Base-by-base conservation (phyloP, 2,329 filamentous ascomycete species). In the Pseudogymnoascus sp. region DNA sequence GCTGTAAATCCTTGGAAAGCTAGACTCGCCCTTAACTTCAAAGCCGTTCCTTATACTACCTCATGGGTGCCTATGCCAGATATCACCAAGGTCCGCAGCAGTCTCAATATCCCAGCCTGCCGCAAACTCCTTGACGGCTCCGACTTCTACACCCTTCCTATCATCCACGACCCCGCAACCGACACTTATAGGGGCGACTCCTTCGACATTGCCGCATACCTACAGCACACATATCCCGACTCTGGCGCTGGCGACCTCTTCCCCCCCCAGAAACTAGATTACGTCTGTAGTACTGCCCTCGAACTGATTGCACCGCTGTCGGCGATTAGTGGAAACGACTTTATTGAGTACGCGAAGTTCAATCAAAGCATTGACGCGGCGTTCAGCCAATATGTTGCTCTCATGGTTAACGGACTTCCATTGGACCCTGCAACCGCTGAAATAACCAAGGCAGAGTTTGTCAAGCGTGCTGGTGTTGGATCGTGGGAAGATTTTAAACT, bases 201-300 rank as follows among this genome's bases (percentile, higher is more conserved):
- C 2, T 86, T 87, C 68, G 85, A 87, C 60, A 88, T 88, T 64
- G 86, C 85, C 5, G 72, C 79, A 27, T 82, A 86, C 67, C 75
- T 88, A 1, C 78, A 87, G 25, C 72, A 77, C 1, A 75, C 70
- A 0, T 85, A 82, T 61, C 81, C 82, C 0, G 62, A 71, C 31
- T 70, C 76, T 0, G 78, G 78, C 1, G 73, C 69, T 1, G 76
- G 77, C 0, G 70, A 77, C 52, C 74, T 87, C 1, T 82, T 87
- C 66, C 79, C 48, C 10, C 2, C 29, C 18, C 48, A 52, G 71
- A 64, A 5, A 45, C 73, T 82, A 13, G 76, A 79, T 60, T 82
- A 74, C 62, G 64, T 64, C 52, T 77, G 71, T 64, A 62, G 58
- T 3, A 67, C 65, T 2, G 70, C 74, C 31, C 63, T 65, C 0